Evolutionary conservation across 2,329 filamentous ascomycete species (phyloP).

Genomic region (Penicillium sp.): DNA sequence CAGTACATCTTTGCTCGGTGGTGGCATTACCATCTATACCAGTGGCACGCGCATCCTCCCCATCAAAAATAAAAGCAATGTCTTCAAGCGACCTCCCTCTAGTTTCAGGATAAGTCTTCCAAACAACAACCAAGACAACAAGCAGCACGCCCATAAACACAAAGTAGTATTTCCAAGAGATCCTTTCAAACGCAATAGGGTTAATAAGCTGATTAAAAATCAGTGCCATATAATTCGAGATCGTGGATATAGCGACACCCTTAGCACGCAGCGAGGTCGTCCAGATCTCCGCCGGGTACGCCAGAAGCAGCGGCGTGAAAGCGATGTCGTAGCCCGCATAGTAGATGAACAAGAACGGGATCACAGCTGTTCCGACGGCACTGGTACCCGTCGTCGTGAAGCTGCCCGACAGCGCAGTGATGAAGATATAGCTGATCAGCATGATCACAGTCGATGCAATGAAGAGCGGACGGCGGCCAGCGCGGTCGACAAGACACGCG

Average conservation of each 20-base stretch:
- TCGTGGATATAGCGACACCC: slow-evolving; percentile 24
- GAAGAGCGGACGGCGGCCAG: slow-evolving; percentile 13
- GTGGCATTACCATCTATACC: background rate
- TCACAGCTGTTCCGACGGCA: slow-evolving; percentile 24
- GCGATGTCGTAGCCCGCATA: slow-evolving; percentile 28
- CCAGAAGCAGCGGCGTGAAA: slow-evolving; percentile 20
- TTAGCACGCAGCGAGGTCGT: slow-evolving; percentile 23
- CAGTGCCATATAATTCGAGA: slow-evolving; percentile 1
- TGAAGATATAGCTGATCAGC: slow-evolving; percentile 17
- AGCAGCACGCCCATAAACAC: slow-evolving; percentile 3
- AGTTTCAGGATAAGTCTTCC: slow-evolving; percentile 5
- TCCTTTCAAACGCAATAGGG: slow-evolving; percentile 2
- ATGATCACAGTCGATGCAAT: slow-evolving; percentile 14
- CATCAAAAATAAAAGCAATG: slow-evolving; percentile 1
- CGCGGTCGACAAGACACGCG: slow-evolving; percentile 11
- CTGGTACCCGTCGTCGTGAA: slow-evolving; percentile 15
- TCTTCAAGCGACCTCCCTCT: slow-evolving; percentile 1
- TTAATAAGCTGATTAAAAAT: slow-evolving; percentile 5
- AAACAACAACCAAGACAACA: background rate
- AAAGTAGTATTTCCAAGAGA: slow-evolving; percentile 6
- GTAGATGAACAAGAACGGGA: slow-evolving; percentile 30
- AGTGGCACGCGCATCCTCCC: background rate
- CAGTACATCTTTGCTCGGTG: background rate
- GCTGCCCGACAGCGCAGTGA: slow-evolving; percentile 24
- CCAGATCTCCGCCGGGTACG: slow-evolving; percentile 27